phyloP scores from a whole-genome alignment of 441 rosid genomes.

The Erodium trifolium region DNA sequence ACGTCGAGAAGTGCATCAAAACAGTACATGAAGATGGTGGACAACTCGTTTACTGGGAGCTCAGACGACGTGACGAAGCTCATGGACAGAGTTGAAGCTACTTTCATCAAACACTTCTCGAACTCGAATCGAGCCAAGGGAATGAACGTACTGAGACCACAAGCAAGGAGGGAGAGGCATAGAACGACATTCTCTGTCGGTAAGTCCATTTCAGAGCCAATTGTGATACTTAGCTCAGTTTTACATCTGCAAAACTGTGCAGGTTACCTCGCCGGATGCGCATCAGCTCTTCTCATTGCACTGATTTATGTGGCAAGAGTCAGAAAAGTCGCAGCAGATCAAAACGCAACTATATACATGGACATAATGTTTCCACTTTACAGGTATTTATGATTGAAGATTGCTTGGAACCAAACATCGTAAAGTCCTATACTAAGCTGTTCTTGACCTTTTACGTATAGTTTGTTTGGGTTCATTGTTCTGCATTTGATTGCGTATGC shows the following conservation, averaged over 20 bases:
- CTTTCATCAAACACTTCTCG: slow-evolving; percentile 69
- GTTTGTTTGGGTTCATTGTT: slow-evolving; percentile 61
- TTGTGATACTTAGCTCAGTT: neutral
- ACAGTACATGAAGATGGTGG: slow-evolving; percentile 66
- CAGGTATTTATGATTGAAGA: slow-evolving; percentile 28
- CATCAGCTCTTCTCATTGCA: slow-evolving; percentile 49
- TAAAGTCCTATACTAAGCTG: neutral
- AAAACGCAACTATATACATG: slow-evolving; percentile 44
- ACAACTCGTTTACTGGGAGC: slow-evolving; percentile 57
- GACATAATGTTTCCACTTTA: slow-evolving; percentile 68
- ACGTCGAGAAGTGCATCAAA: slow-evolving; percentile 51
- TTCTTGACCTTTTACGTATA: slow-evolving; percentile 24
- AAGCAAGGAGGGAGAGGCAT: slow-evolving; percentile 48
- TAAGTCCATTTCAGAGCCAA: slow-evolving; percentile 2
- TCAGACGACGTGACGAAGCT: slow-evolving; percentile 56
- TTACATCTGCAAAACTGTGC: slow-evolving; percentile 1
- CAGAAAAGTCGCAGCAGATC: slow-evolving; percentile 27
- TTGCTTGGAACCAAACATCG: neutral
- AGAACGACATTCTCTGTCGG: slow-evolving; percentile 45
- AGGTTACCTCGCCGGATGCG: slow-evolving; percentile 67
- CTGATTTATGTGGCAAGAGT: slow-evolving; percentile 38
- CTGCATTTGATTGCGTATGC: slow-evolving; percentile 60
- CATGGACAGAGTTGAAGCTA: slow-evolving; percentile 61
- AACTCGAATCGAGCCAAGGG: slow-evolving; percentile 56
- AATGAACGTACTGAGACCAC: slow-evolving; percentile 57